Conservation (phyloP, 305 asterid species). For the Ilex paraguariensis region DNA sequence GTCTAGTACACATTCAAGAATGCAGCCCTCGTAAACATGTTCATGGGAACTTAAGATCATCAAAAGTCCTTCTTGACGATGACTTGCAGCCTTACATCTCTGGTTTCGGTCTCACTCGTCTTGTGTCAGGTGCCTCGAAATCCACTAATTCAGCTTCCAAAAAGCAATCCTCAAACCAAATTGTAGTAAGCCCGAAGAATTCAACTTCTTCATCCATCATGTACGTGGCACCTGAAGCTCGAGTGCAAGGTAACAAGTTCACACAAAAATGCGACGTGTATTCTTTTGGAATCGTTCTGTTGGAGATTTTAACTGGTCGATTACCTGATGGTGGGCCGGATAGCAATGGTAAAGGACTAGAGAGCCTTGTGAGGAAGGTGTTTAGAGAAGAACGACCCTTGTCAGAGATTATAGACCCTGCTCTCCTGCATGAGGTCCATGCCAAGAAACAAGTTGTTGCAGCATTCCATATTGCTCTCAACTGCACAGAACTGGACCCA, state of each 20-base stretch:
- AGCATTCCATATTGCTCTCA: constrained; percentile 70
- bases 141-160: constrained; percentile 27
- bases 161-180: constrained; percentile 34
- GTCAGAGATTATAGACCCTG: constrained; percentile 76
- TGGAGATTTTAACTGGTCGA: constrained; percentile 79
- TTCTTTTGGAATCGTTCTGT: constrained; percentile 69
- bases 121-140: constrained; percentile 42
- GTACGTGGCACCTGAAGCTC: constrained; percentile 65
- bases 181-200: constrained; percentile 21
- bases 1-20: constrained; percentile 75
- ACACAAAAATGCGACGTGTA: constrained; percentile 82
- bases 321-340: constrained; percentile 31
- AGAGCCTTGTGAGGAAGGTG: constrained; percentile 58
- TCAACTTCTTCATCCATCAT: constrained; percentile 23
- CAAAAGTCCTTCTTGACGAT: constrained; percentile 78
- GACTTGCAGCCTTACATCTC: constrained; percentile 70
- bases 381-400: constrained; percentile 69
- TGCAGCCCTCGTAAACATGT: constrained; percentile 63
- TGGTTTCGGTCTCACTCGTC: constrained; percentile 82
- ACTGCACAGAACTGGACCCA: constrained; percentile 78
- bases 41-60: constrained; percentile 77
- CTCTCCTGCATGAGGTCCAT: constrained; percentile 67
- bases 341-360: constrained; percentile 54
- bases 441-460: constrained; percentile 92
- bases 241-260: constrained; percentile 31